Evolutionary conservation across 2,329 filamentous ascomycete species (phyloP).

Genomic region (Scolecobasidium constrictum): DNA sequence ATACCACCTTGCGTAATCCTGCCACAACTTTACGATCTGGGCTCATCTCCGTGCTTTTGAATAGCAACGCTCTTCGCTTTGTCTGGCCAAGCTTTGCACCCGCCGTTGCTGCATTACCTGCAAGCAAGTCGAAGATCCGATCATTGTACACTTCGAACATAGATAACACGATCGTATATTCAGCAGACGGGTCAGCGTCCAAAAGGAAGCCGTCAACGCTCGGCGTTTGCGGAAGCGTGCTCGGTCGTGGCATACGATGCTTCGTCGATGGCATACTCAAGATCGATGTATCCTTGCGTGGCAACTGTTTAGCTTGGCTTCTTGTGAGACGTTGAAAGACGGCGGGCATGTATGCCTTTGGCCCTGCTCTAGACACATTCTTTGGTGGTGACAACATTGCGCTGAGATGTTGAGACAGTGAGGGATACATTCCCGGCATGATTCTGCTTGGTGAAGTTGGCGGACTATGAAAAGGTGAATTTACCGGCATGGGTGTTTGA

Average conservation of each 20-base stretch:
- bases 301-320: conserved; percentile 17
- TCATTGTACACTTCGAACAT: conserved; percentile 99
- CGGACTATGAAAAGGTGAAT: conserved; percentile 15
- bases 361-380: conserved; percentile 3
- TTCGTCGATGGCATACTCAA: conserved; percentile 43
- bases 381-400: conserved; percentile 10
- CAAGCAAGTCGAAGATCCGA: conserved; percentile 87
- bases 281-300: conserved; percentile 41
- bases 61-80: conserved; percentile 70
- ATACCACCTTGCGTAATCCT: conserved; percentile 82
- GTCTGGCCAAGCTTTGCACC: conserved; percentile 34
- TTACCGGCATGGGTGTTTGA: conserved; percentile 36
- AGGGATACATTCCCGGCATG: conserved; percentile 16
- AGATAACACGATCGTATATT: conserved; percentile 81
- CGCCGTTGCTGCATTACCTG: conserved; percentile 27
- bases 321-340: conserved; percentile 17
- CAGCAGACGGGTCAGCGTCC: conserved; percentile 54
- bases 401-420: conserved; percentile 10
- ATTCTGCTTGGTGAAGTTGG: conserved; percentile 1
- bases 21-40: conserved; percentile 91
- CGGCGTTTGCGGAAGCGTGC: conserved; percentile 61
- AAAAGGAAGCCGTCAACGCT: conserved; percentile 62
- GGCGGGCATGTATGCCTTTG: conserved; percentile 13
- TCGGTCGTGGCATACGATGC: conserved; percentile 55
- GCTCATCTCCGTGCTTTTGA: conserved; percentile 82